Base-by-base conservation (phyloP, 768 basidiomycete species). In the Kondoa subrosea region DNA sequence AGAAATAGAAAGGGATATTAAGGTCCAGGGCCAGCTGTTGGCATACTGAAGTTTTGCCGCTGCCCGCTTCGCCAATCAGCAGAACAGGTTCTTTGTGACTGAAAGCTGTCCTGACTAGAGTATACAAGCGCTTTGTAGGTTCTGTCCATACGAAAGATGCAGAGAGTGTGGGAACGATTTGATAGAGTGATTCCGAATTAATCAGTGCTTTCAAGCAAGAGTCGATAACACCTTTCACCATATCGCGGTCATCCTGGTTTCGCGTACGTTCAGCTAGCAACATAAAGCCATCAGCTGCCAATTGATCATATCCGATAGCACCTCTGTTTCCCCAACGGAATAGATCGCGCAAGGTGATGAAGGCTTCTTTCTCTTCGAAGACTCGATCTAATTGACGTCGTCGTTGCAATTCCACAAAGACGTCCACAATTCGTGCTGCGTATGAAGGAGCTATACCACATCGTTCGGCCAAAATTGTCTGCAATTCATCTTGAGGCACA, bases 241-340 rank as follows among this genome's bases (percentile, higher is more conserved):
- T 85, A 2, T 79, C 74, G 75, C 88, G 91, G 77, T 97, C 95
- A 67, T 97, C 92, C 1, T 81, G 80, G 31, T 85, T 83, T 32
- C 95, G 82, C 12, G 89, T 82, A 34, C 95, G 85, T 77, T 97
- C 95, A 0, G 90, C 95, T 15, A 99, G 80, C 14, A 99, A 81
- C 92, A 99, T 97, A 78, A 91, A 97, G 0, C 95, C 95, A 71
- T 96, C 89, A 72, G 91, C 85, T 0, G 93, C 95, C 66, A 99
- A 81, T 73, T 95, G 87, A 74, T 95, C 89, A 76, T 91, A 90
- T 8, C 87, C 86, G 62, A 88, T 79, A 1, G 91, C 91, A 67
- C 89, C 88, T 67, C 95, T 81, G 2, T 86, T 87, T 4, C 91
- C 95, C 95, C 95, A 99, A 57, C 95, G 85, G 78, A 99, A 99